These are phyloP conservation scores for Venturia effusa DNA, from an alignment of 2,329 filamentous ascomycete genomes.

Conservation along the genomic window DNA sequence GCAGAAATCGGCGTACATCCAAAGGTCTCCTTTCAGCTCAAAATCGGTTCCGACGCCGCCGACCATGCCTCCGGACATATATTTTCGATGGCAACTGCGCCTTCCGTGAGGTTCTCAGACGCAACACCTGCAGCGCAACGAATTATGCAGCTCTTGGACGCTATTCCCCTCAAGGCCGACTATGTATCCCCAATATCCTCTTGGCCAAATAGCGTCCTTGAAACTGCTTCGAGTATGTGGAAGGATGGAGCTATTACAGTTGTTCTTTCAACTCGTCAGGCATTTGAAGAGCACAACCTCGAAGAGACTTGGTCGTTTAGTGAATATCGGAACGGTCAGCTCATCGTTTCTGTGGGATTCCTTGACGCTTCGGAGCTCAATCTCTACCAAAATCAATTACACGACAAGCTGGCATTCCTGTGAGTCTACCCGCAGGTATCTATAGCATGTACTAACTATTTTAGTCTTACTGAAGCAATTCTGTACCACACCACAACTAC, in stretches of 20 bases:
- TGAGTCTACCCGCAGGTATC: background rate
- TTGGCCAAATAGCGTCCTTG: background rate
- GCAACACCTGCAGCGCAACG: background rate
- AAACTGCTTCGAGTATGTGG: slow-evolving; percentile 4
- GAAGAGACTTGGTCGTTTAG: background rate
- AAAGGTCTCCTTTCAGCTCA: background rate
- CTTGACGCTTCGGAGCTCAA: background rate
- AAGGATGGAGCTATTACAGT: background rate
- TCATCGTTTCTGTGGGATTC: background rate
- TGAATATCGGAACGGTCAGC: background rate
- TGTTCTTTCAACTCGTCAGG: background rate
- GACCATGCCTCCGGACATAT: background rate
- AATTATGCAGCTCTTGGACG: background rate
- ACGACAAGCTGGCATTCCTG: slow-evolving; percentile 1
- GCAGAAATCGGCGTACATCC: background rate
- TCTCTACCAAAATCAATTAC: background rate
- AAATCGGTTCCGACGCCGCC: background rate
- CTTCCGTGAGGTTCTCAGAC: background rate
- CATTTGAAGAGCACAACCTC: background rate
- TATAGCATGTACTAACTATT: background rate
- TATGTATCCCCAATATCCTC: background rate
- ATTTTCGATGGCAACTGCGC: background rate
- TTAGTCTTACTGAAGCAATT: background rate
- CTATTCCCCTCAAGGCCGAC: background rate
- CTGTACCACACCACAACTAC: background rate